Evolutionary conservation across 805 yeast genomes (phyloP), one percentile per base, ranked within the genome.

Genomic region (Saturnispora mendoncae): DNA sequence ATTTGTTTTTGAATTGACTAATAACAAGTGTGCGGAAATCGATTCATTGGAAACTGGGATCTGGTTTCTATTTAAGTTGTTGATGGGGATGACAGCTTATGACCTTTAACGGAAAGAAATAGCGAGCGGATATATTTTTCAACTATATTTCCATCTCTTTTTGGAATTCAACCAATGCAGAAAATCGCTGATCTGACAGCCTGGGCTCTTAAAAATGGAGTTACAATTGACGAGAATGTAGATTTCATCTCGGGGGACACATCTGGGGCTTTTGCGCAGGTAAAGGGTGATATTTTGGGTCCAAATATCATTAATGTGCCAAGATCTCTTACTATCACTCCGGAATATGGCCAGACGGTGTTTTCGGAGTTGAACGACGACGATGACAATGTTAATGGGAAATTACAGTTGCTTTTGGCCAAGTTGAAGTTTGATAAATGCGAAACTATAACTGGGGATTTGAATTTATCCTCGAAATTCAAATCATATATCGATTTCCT

Each of bases 401-500:
- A 61, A 34, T 42, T 66, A 21, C 66, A 67, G 39, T 48, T 72
- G 2, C 55, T 66, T 12, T 40, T 72, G 6, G 65, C 73, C 1
- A 65, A 67, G 40, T 51, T 71, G 41, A 71, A 61, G 45, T 71
- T 67, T 43, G 66, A 59, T 36, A 17, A 42, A 7, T 41, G 51
- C 2, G 27, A 34, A 10, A 51, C 55, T 3, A 44, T 56, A 9
- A 23, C 36, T 12, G 39, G 39, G 3, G 48, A 39, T 9, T 29
- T 20, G 15, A 45, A 47, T 6, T 46, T 60, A 20, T 65, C 61
- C 39, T 39, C 43, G 24, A 58, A 60, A 19, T 57, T 49, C 27
- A 35, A 46, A 21, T 71, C 77, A 3, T 79, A 78, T 48, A 54
- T 79, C 29, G 60, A 68, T 31, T 53, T 64, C 12, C 56, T 79